Conservation (phyloP, 148 eudicot genomes). For the Nepenthes mirabilis region DNA sequence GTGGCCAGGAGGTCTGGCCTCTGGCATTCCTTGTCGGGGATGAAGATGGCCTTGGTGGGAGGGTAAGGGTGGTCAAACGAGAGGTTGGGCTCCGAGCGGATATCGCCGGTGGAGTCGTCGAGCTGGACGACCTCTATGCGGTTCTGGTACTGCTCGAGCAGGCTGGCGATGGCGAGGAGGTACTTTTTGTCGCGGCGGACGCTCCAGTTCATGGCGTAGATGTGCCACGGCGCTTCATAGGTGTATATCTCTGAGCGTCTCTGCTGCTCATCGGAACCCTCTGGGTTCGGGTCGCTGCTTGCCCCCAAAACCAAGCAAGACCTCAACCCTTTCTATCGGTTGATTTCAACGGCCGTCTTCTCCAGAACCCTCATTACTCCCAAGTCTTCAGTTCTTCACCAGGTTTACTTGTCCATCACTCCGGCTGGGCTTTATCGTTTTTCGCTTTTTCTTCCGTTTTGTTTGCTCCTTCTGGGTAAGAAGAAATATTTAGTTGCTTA, state of each 20-base stretch:
- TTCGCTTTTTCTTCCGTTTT: too few species aligned
- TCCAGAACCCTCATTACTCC: too few species aligned
- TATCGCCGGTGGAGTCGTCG: slow-evolving; percentile 47
- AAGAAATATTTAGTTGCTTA: too few species aligned
- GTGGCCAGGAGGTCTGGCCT: slow-evolving; percentile 44
- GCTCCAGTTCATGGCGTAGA: slow-evolving; percentile 92
- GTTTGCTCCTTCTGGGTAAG: too few species aligned
- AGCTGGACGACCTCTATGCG: slow-evolving; percentile 75
- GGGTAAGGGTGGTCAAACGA: slow-evolving; percentile 49
- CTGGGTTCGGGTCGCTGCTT: slow-evolving; percentile 37
- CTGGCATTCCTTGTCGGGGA: slow-evolving; percentile 54
- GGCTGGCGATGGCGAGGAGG: slow-evolving; percentile 72
- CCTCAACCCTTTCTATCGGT: too few species aligned
- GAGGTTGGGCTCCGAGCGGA: slow-evolving; percentile 29
- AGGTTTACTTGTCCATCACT: too few species aligned
- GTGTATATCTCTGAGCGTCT: slow-evolving; percentile 86
- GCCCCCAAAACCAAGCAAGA: slow-evolving; percentile 22
- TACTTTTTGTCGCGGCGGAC: slow-evolving; percentile 79
- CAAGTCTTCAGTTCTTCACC: too few species aligned
- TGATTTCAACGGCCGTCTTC: too few species aligned
- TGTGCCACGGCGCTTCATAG: slow-evolving; percentile 91
- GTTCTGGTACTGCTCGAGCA: slow-evolving; percentile 60
- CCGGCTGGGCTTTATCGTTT: too few species aligned
- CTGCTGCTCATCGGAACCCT: slow-evolving; percentile 48
- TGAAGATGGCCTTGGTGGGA: slow-evolving; percentile 42